These are phyloP conservation scores for Penstemon davidsonii DNA, from an alignment of 257 asterid genomes.

Conservation along the genomic window DNA sequence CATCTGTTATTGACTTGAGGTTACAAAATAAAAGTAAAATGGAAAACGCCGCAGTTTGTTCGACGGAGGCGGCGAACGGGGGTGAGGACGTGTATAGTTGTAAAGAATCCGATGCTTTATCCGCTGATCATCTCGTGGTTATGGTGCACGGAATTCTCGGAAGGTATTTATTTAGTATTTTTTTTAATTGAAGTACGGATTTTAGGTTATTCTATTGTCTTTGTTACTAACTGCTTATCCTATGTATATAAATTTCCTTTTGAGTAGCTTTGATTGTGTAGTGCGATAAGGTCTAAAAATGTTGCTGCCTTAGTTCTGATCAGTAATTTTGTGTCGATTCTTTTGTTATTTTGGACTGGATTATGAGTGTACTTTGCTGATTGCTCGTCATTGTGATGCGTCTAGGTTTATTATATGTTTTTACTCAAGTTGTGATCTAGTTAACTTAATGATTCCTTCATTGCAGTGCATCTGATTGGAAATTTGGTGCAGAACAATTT, in stretches of 20 bases:
- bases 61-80: constrained; percentile 59
- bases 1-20: neutral
- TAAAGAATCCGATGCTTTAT: constrained; percentile 52
- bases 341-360: neutral
- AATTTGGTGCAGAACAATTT: constrained; percentile 81
- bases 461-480: constrained; percentile 87
- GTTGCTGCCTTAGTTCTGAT: constrained; percentile 6
- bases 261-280: too few species aligned
- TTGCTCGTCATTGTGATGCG: neutral
- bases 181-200: neutral
- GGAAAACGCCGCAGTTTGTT: constrained; percentile 54
- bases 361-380: neutral
- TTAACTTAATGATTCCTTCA: constrained; percentile 11
- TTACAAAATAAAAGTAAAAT: constrained; percentile 6
- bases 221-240: too few species aligned
- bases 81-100: constrained; percentile 73
- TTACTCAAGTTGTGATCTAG: neutral
- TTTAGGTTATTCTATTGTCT: neutral
- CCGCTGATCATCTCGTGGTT: constrained; percentile 93
- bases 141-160: constrained; percentile 99
- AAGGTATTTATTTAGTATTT: constrained; percentile 45
- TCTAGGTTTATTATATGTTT: constrained; percentile 1
- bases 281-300: constrained; percentile 2
- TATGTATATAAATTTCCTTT: too few species aligned
- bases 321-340: neutral